Evolutionary conservation across 78 protist species (phyloP).

Genomic region (Pelomyxa schiedti): DNA sequence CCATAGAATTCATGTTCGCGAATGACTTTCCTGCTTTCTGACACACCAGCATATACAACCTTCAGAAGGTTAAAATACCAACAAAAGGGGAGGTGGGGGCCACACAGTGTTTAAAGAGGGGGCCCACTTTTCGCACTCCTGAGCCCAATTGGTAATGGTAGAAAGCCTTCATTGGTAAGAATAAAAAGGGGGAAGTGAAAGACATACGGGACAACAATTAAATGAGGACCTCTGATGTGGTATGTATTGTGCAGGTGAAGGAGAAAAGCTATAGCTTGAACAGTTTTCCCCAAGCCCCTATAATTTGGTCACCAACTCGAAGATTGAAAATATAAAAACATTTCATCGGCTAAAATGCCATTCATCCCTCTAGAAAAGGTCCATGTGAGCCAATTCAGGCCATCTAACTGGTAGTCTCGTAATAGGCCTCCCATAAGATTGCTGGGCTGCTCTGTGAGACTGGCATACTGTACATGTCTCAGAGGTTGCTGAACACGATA

Average conservation of each 20-base stretch:
- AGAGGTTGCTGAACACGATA: background rate
- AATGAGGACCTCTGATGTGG: slow-evolving; percentile 71
- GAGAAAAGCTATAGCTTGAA: slow-evolving; percentile 32
- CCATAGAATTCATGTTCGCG: slow-evolving; percentile 40
- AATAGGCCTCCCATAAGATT: slow-evolving; percentile 27
- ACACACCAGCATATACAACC: slow-evolving; percentile 38
- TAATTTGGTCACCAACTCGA: background rate
- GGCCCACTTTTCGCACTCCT: slow-evolving; percentile 78
- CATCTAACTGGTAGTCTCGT: slow-evolving; percentile 86
- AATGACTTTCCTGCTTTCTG: slow-evolving; percentile 26
- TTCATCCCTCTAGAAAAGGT: slow-evolving; percentile 12
- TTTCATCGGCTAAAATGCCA: slow-evolving; percentile 66
- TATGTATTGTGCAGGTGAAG: slow-evolving; percentile 28
- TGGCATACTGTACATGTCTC: background rate
- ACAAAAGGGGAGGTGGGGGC: no score
- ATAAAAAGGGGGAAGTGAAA: background rate
- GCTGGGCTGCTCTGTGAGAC: slow-evolving; percentile 16
- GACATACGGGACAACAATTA: slow-evolving; percentile 79
- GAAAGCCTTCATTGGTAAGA: background rate
- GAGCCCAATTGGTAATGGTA: slow-evolving; percentile 65
- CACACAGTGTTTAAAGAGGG: slow-evolving; percentile 63
- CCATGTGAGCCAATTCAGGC: slow-evolving; percentile 60
- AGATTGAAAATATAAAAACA: slow-evolving; percentile 16
- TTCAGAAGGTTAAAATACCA: no score
- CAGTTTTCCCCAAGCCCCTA: slow-evolving; percentile 48